Conservation (phyloP, 345 rosid genomes). For the Fremontodendron californicum region DNA sequence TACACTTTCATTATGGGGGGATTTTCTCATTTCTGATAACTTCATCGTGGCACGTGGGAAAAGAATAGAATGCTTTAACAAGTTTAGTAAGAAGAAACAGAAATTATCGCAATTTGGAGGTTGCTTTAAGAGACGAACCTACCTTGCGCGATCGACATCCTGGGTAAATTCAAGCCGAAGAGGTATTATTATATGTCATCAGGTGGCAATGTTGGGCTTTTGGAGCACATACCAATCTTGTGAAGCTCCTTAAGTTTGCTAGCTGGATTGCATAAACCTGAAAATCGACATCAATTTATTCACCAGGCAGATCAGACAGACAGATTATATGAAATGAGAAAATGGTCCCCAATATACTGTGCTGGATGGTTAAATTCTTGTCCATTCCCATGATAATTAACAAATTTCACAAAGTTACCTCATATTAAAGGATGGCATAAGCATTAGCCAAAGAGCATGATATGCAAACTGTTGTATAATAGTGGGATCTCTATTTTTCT, state of each 20-base stretch:
- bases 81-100: background rate
- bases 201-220: slow-evolving; percentile 67
- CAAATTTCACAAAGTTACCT: background rate
- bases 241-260: slow-evolving; percentile 63
- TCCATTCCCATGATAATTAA: background rate
- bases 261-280: slow-evolving; percentile 74
- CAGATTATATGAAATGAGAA: background rate
- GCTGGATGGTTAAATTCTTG: background rate
- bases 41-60: background rate
- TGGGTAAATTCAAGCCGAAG: background rate
- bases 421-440: background rate
- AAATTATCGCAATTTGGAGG: background rate
- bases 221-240: slow-evolving; percentile 57
- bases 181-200: slow-evolving; percentile 35
- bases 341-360: background rate
- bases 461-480: background rate
- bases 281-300: slow-evolving; percentile 5
- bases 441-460: background rate
- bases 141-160: background rate
- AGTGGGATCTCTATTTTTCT: background rate
- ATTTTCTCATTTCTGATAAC: background rate
- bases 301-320: background rate
- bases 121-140: slow-evolving; percentile 1
- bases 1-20: background rate
- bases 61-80: background rate